phyloP scores from a whole-genome alignment of 2,329 filamentous ascomycete genomes.

The Ciborinia camelliae region DNA sequence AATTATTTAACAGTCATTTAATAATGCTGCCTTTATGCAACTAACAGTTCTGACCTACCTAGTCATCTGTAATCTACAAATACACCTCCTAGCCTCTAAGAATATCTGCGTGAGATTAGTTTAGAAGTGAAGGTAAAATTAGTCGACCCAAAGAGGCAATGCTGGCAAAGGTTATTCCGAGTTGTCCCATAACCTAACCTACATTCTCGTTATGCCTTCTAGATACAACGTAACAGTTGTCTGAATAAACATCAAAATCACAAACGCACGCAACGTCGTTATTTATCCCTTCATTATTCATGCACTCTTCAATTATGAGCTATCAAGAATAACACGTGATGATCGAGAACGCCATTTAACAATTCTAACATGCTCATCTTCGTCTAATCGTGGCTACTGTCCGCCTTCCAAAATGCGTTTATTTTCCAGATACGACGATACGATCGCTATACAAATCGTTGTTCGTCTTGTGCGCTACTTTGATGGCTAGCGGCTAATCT shows the following conservation, averaged over 20 bases:
- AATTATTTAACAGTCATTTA: not conserved
- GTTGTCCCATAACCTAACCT: not conserved
- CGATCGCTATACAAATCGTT: no score
- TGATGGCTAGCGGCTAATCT: no score
- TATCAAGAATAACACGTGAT: not conserved
- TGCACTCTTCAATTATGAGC: not conserved
- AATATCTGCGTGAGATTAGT: not conserved
- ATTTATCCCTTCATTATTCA: not conserved
- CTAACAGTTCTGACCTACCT: no score
- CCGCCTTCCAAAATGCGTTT: no score
- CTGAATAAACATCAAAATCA: not conserved
- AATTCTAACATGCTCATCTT: no score
- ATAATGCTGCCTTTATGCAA: no score
- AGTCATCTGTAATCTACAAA: no score
- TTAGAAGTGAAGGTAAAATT: not conserved
- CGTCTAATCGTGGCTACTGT: not conserved
- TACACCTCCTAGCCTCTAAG: not conserved
- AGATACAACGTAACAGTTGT: no score
- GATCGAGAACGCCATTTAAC: not conserved
- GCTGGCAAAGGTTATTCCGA: rapidly evolving
- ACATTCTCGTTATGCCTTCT: not conserved
- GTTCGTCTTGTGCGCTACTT: no score
- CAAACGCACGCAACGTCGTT: not conserved
- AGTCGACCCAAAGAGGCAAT: rapidly evolving
- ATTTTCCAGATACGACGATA: no score